Evolutionary conservation across 176 grass and related monocot genomes (phyloP).

Genomic region (Ampelocalamus luodianensis): DNA sequence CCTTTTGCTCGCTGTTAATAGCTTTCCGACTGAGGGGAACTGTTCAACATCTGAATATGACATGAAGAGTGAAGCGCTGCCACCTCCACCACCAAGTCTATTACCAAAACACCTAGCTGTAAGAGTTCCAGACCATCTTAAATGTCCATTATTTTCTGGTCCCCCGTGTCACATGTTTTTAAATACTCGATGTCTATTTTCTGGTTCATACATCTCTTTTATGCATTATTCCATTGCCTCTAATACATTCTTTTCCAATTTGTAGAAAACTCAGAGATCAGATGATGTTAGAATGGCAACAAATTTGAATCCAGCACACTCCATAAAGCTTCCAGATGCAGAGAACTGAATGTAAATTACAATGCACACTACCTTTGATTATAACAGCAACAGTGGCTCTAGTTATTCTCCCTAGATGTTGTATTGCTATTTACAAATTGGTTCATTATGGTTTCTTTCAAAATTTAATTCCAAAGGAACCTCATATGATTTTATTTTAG

Average conservation of each 20-base stretch:
- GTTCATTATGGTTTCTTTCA: background rate
- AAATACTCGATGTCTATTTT: background rate
- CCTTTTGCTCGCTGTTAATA: constrained; percentile 16
- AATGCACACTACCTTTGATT: background rate
- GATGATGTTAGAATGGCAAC: constrained; percentile 6
- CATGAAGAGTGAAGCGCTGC: constrained; percentile 49
- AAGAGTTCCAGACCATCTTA: constrained; percentile 27
- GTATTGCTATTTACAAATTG: background rate
- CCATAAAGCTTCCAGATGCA: background rate
- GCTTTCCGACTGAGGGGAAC: background rate
- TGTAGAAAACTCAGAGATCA: constrained; percentile 16
- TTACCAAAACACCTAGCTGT: constrained; percentile 42
- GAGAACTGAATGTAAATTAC: background rate
- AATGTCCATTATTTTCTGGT: background rate
- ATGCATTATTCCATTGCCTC: background rate
- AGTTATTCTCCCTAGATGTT: background rate
- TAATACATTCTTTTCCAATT: constrained; percentile 8
- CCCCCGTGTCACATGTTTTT: background rate
- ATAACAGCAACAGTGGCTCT: background rate
- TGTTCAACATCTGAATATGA: background rate
- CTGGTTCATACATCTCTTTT: background rate
- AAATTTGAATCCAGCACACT: background rate
- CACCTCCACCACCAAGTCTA: constrained; percentile 59
- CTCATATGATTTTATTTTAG: background rate
- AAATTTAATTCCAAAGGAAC: constrained; percentile 1